Conservation (phyloP, 176 grass and related monocot genomes). For the Alloteropsis semialata region DNA sequence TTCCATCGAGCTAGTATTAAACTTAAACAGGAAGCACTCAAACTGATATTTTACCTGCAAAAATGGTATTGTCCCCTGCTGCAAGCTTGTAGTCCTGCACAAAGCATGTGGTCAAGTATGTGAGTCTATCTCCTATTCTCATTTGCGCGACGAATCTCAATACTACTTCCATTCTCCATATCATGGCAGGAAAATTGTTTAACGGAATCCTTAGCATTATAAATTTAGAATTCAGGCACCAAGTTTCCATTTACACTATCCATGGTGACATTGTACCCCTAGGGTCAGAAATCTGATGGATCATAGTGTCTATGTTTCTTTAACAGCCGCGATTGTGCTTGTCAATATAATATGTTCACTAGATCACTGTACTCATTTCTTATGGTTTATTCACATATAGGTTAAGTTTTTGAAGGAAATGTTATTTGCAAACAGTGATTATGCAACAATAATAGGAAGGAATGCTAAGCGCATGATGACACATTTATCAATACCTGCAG, state of each 20-base stretch:
- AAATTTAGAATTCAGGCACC: background rate
- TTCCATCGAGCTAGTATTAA: background rate
- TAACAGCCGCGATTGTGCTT: background rate
- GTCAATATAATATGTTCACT: background rate
- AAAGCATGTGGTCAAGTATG: conserved; percentile 3
- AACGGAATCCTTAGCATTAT: background rate
- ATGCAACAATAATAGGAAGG: conserved; percentile 46
- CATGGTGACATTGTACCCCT: background rate
- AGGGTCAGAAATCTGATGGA: background rate
- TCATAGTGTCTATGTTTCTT: background rate
- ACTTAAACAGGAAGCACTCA: background rate
- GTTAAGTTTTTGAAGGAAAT: conserved; percentile 68
- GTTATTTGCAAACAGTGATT: conserved; percentile 58
- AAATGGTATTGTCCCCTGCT: background rate
- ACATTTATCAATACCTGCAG: conserved; percentile 60
- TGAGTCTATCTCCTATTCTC: background rate
- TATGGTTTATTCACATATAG: conserved; percentile 42
- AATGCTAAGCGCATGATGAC: conserved; percentile 94
- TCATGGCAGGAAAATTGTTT: background rate
- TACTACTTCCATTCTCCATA: background rate
- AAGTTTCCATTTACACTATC: background rate
- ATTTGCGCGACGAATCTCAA: background rate
- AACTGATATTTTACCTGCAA: background rate
- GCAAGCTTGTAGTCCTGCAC: background rate
- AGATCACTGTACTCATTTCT: background rate